These are phyloP conservation scores for Hypholoma sublateritium DNA, from an alignment of 768 basidiomycete species.

Conservation along the genomic window DNA sequence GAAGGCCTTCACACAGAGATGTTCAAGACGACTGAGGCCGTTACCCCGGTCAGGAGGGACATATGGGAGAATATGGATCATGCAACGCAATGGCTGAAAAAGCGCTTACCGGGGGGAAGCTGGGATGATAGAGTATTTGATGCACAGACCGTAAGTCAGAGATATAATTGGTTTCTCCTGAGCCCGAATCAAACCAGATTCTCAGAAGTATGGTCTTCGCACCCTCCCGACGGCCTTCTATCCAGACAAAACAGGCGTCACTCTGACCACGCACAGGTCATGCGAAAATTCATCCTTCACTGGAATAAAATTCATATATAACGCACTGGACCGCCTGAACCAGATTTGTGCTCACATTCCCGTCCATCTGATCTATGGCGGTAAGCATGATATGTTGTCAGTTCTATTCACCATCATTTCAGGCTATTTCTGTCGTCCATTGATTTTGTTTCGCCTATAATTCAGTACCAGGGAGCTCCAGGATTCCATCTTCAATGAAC, in stretches of 20 bases:
- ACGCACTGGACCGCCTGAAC: constrained; percentile 26
- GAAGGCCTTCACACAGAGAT: constrained; percentile 24
- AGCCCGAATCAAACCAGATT: background rate
- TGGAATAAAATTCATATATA: constrained; percentile 18
- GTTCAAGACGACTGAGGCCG: constrained; percentile 23
- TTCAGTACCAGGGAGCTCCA: constrained; percentile 23
- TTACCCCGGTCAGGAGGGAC: constrained; percentile 24
- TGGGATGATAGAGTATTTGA: constrained; percentile 29
- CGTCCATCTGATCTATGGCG: constrained; percentile 30
- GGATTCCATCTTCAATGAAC: constrained; percentile 24
- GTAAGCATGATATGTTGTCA: constrained; percentile 30
- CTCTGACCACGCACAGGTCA: constrained; percentile 25
- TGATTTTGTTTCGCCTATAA: background rate
- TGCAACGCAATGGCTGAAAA: constrained; percentile 23
- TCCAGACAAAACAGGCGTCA: constrained; percentile 25
- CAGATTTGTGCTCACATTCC: constrained; percentile 26
- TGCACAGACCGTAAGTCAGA: constrained; percentile 19
- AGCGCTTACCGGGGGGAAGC: constrained; percentile 21
- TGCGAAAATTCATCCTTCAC: constrained; percentile 28
- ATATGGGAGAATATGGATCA: constrained; percentile 24
- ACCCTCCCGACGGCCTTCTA: constrained; percentile 27
- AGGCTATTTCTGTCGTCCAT: background rate
- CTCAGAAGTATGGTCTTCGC: constrained; percentile 27
- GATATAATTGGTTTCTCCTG: background rate
- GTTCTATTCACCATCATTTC: constrained; percentile 7